Conservation (phyloP, 2,329 filamentous ascomycete species). For the Xylariaceae sp. region DNA sequence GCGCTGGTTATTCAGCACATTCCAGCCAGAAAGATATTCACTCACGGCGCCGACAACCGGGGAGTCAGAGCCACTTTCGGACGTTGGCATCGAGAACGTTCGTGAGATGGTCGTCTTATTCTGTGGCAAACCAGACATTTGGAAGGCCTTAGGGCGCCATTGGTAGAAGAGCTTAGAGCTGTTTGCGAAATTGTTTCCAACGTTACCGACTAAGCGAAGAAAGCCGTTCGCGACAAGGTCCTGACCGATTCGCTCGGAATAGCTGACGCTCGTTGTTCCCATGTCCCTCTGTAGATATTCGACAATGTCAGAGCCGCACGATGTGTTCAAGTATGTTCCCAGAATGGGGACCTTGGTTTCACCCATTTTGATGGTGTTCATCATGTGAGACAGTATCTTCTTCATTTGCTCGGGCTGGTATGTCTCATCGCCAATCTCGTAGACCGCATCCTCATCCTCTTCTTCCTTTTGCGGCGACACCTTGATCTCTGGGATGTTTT, state of each 20-base stretch:
- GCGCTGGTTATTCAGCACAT: constrained; percentile 79
- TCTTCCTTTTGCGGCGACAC: constrained; percentile 63
- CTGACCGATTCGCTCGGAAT: constrained; percentile 91
- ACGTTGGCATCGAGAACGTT: constrained; percentile 66
- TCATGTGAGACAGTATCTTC: constrained; percentile 79
- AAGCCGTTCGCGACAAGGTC: constrained; percentile 84
- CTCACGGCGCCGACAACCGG: constrained; percentile 76
- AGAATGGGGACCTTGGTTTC: constrained; percentile 95
- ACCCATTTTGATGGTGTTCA: constrained; percentile 77
- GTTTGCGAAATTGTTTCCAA: constrained; percentile 93
- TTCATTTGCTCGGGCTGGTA: constrained; percentile 85
- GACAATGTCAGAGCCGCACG: constrained; percentile 85
- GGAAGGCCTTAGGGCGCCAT: constrained; percentile 89
- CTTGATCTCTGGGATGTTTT: constrained; percentile 77
- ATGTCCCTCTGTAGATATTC: constrained; percentile 91
- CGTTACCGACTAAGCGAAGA: constrained; percentile 83
- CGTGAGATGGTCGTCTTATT: constrained; percentile 71
- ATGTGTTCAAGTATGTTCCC: constrained; percentile 90
- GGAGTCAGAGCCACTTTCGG: constrained; percentile 61
- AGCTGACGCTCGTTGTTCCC: constrained; percentile 75
- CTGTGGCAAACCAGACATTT: constrained; percentile 79
- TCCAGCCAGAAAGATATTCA: constrained; percentile 89
- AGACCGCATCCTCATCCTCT: constrained; percentile 71
- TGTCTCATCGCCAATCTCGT: constrained; percentile 85
- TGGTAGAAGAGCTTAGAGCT: constrained; percentile 97